phyloP scores from a whole-genome alignment of 2,329 filamentous ascomycete species.

The Epichloe festucae region DNA sequence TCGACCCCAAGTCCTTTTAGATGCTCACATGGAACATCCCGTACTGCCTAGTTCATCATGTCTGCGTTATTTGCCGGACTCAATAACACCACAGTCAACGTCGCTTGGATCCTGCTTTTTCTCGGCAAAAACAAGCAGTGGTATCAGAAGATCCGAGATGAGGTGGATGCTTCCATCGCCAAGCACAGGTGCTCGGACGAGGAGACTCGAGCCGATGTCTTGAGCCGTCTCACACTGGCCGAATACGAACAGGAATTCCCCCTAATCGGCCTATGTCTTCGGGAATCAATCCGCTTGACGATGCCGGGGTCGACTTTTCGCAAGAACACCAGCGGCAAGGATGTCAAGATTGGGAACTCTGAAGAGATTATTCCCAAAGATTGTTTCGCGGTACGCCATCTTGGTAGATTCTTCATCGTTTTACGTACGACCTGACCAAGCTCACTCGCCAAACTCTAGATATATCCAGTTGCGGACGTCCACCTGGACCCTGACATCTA shows the following conservation, averaged over 20 bases:
- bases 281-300: constrained; percentile 40
- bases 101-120: constrained; percentile 38
- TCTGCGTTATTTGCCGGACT: constrained; percentile 42
- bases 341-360: constrained; percentile 30
- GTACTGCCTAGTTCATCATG: constrained; percentile 31
- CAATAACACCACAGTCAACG: constrained; percentile 43
- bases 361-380: constrained; percentile 36
- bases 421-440: neutral
- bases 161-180: constrained; percentile 32
- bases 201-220: constrained; percentile 21
- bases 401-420: neutral
- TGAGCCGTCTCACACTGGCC: constrained; percentile 33
- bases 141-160: constrained; percentile 29
- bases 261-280: constrained; percentile 35
- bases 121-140: constrained; percentile 33
- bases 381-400: constrained; percentile 25
- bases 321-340: constrained; percentile 33
- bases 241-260: constrained; percentile 45
- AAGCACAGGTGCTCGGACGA: constrained; percentile 23
- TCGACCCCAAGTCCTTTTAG: no score
- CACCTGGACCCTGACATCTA: constrained; percentile 37
- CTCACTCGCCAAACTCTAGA: constrained; percentile 8
- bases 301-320: constrained; percentile 35
- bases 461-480: constrained; percentile 33
- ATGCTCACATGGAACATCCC: no score